Evolutionary conservation across 306 rosid species (phyloP), one percentile per base, ranked within the genome.

Genomic region (Cucurbita moschata): DNA sequence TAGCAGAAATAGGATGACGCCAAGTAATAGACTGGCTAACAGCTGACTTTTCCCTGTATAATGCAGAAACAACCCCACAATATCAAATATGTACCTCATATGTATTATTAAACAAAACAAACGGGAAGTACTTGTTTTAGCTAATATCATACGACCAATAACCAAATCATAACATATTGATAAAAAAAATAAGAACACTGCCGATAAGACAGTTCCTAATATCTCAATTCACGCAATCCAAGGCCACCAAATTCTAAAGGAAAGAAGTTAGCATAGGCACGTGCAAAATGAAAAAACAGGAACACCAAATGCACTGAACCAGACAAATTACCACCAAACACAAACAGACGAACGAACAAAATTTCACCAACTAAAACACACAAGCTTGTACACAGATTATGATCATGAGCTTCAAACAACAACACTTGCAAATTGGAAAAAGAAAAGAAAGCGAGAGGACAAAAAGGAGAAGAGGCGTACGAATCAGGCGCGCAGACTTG

Each of bases 401-500:
- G 49, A 71, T 52, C 61, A n/a, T 52, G 0, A 10, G 49, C 3
- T 58, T 49, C 47, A 60, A 49, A 61, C 10, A 18, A 23, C 10
- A 47, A 6, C 72, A 14, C 13, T 13, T 3, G n/a, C 3, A 35
- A 50, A 23, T 19, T 37, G 56, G 49, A 35, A 38, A 13, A 10
- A 15, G 69, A 60, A 30, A 30, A 14, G 54, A 43, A 16, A 74
- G 26, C 54, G 44, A 52, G 14, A 21, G 11, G 38, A 12, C 7
- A 42, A 38, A 13, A n/a, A 12, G 46, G 46, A 19, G 4, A 44
- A 43, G 58, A 44, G 4, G n/a, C 84, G 58, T 78, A 91, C 98
- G 96, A 83, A 73, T 91, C 97, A 13, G 99, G 99, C 30, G 97
- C 97, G 79, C 92, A 94, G 49, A 94, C 97, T 58, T 76, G 87